A percentile compares a stretch with the other conserved stretches of the same genome.
Conservation (phyloP, 306 rosid species). For the Datisca glomerata region DNA sequence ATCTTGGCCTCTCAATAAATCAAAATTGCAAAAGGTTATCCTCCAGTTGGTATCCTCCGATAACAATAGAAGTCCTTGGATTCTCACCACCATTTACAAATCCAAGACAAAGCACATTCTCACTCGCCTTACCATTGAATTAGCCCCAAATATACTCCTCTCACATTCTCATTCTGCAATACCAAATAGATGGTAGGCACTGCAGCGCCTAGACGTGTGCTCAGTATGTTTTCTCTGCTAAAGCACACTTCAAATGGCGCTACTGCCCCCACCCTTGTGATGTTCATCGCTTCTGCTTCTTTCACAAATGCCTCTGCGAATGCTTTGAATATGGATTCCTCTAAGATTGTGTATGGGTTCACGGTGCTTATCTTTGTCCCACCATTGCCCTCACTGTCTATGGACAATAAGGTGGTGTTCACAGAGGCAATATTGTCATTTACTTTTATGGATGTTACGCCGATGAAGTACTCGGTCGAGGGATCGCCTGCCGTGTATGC, state of each 20-base stretch:
- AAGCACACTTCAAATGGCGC: conserved; percentile 45
- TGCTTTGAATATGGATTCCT: conserved; percentile 38
- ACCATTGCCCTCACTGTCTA: conserved; percentile 28
- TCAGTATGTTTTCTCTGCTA: conserved; percentile 6
- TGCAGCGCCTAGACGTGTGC: conserved; percentile 26
- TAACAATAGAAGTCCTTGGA: conserved; percentile 31
- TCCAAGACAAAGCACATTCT: conserved; percentile 13
- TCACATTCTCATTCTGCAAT: conserved; percentile 22
- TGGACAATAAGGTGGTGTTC: conserved; percentile 27
- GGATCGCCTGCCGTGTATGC: conserved; percentile 15
- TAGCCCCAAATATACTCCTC: conserved; percentile 44
- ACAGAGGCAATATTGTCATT: conserved; percentile 11
- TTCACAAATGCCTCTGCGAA: conserved; percentile 24
- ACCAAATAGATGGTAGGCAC: conserved; percentile 45
- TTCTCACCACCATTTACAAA: conserved; percentile 10
- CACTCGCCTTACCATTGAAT: conserved; percentile 39
- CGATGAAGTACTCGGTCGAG: conserved; percentile 40
- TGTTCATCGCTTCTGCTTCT: background rate
- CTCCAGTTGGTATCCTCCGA: conserved; percentile 52
- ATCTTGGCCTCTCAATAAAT: no score
- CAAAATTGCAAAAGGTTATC: no score
- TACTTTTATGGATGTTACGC: conserved; percentile 32
- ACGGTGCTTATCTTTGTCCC: conserved; percentile 56
- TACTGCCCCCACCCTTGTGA: conserved; percentile 22
- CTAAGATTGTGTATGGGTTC: conserved; percentile 38